phyloP scores from a whole-genome alignment of 345 rosid genomes.

The Eucalyptus erythrocorys region DNA sequence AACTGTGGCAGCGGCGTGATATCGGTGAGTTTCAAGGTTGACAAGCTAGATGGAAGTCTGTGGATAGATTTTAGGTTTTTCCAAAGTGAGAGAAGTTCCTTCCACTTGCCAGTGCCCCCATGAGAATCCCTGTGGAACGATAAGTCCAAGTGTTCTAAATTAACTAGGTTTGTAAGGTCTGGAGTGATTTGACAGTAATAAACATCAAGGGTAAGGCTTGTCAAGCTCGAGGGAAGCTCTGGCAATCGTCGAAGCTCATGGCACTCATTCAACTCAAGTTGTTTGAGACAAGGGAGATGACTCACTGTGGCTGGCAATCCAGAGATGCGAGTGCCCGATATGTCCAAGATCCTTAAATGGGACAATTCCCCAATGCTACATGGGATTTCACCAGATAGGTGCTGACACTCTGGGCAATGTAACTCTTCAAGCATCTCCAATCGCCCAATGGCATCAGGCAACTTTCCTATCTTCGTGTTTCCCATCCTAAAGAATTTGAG shows the following conservation, averaged over 20 bases:
- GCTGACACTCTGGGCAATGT: background rate
- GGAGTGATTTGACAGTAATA: background rate
- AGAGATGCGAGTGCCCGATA: background rate
- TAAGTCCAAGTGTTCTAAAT: background rate
- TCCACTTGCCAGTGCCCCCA: background rate
- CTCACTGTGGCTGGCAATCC: background rate
- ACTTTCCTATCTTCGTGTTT: background rate
- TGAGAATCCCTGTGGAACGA: background rate
- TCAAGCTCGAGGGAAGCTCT: background rate
- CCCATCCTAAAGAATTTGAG: background rate
- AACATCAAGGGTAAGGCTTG: background rate
- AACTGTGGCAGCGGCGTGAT: background rate
- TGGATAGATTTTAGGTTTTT: background rate
- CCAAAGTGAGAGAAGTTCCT: background rate
- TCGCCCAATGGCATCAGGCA: background rate
- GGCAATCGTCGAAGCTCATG: background rate
- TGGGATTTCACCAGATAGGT: background rate
- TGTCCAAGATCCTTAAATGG: background rate
- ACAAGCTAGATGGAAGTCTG: background rate
- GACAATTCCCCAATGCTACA: background rate
- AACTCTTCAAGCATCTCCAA: background rate
- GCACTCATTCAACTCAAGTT: background rate
- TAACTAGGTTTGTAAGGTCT: background rate
- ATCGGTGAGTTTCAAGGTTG: background rate
- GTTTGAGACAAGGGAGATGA: background rate